These are phyloP conservation scores for Daldinia concentrica DNA, from an alignment of 495 filamentous ascomycete species.

Conservation along the genomic window DNA sequence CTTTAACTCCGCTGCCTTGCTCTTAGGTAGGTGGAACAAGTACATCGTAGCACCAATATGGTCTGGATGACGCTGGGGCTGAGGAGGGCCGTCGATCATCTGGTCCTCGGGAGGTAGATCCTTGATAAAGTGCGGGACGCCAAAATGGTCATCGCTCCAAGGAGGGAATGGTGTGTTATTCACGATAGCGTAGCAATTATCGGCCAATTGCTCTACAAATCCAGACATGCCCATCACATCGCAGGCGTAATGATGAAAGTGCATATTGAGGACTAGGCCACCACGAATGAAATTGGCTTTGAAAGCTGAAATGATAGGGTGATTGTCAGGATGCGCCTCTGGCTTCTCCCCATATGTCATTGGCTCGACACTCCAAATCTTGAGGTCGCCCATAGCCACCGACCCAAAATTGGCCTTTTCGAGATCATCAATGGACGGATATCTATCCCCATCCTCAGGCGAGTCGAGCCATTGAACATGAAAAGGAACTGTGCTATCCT, in stretches of 20 bases:
- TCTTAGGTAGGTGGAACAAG: constrained; percentile 55
- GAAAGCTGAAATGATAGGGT: constrained; percentile 51
- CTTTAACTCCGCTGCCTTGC: constrained; percentile 54
- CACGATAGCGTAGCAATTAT: constrained; percentile 53
- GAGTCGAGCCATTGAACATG: constrained; percentile 54
- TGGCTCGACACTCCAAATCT: constrained; percentile 45
- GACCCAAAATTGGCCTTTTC: constrained; percentile 47
- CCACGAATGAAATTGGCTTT: constrained; percentile 56
- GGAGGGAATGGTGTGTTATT: constrained; percentile 45
- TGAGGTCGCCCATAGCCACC: constrained; percentile 1
- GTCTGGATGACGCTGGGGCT: constrained; percentile 48
- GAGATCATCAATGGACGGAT: constrained; percentile 47
- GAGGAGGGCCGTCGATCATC: constrained; percentile 48
- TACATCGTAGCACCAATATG: constrained; percentile 31
- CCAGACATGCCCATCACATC: constrained; percentile 56
- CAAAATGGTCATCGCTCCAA: constrained; percentile 51
- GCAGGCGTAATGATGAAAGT: constrained; percentile 56
- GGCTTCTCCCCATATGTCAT: constrained; percentile 55
- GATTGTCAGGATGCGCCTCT: constrained; percentile 48
- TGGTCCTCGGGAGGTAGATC: constrained; percentile 33
- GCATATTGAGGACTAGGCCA: constrained; percentile 55
- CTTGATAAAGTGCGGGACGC: constrained; percentile 47
- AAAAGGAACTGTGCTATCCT: constrained; percentile 53
- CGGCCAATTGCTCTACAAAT: constrained; percentile 53
- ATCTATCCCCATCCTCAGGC: constrained; percentile 45